phyloP scores from a whole-genome alignment of 2,329 filamentous ascomycete genomes.

The Periconia digitata region DNA sequence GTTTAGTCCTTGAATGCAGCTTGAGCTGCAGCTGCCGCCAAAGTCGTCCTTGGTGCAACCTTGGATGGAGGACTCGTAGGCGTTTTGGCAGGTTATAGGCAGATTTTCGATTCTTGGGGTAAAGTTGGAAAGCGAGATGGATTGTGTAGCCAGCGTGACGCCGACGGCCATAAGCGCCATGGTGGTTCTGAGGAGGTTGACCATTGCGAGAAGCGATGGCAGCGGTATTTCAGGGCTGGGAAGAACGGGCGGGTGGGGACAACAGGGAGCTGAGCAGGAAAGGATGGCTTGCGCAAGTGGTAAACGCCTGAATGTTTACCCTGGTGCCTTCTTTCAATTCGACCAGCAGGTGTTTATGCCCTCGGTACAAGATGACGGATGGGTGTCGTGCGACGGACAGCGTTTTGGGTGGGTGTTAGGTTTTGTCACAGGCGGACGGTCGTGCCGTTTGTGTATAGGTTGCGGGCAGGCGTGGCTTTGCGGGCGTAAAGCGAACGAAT shows the following conservation, averaged over 20 bases:
- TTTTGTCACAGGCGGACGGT: constrained; percentile 28
- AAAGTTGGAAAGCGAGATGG: constrained; percentile 51
- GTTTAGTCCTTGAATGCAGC: constrained; percentile 46
- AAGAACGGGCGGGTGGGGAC: constrained; percentile 12
- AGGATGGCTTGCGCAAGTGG: constrained; percentile 5
- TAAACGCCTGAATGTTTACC: constrained; percentile 14
- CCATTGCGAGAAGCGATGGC: constrained; percentile 22
- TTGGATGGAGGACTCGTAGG: constrained; percentile 46
- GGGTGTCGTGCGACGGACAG: constrained; percentile 26
- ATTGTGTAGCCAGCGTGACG: constrained; percentile 23
- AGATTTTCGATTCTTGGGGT: constrained; percentile 46
- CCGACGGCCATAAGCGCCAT: constrained; percentile 25
- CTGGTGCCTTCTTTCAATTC: background rate
- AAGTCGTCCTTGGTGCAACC: constrained; percentile 48
- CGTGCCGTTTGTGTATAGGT: constrained; percentile 15
- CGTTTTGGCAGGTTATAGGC: constrained; percentile 39
- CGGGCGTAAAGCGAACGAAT: constrained; percentile 9
- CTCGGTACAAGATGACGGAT: constrained; percentile 8
- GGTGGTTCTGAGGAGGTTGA: constrained; percentile 14
- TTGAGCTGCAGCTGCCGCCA: constrained; percentile 34
- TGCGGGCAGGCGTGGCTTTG: constrained; percentile 17
- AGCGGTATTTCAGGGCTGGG: constrained; percentile 9
- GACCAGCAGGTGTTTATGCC: constrained; percentile 3
- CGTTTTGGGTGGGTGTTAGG: constrained; percentile 22
- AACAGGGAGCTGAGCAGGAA: constrained; percentile 5